A percentile compares a stretch with the other conserved stretches of the same genome.
Conservation (phyloP, 2,329 filamentous ascomycete species). For the Bipolaris bicolor region DNA sequence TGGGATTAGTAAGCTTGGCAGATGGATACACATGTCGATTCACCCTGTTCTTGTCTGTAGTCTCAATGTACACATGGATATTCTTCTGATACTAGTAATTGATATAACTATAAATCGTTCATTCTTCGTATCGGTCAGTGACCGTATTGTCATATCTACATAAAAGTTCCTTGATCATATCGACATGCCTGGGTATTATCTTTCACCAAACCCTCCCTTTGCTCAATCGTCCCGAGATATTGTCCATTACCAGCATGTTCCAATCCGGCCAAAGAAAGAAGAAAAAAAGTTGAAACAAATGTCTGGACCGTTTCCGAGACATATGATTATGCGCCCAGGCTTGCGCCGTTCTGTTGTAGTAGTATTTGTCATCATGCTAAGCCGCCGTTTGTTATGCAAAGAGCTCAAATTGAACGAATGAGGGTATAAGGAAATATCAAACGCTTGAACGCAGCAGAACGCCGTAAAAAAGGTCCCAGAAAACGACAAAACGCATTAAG, state of each 20-base stretch:
- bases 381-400: constrained; percentile 41
- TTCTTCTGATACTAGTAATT: neutral
- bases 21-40: neutral
- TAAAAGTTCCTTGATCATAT: constrained; percentile 15
- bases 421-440: constrained; percentile 43
- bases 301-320: constrained; percentile 11
- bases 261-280: constrained; percentile 23
- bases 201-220: constrained; percentile 6
- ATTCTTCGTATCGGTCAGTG: constrained; percentile 15
- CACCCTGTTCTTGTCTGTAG: neutral
- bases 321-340: constrained; percentile 24
- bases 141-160: constrained; percentile 22
- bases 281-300: constrained; percentile 27
- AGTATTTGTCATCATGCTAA: constrained; percentile 26
- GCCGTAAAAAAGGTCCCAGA: constrained; percentile 17
- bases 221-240: constrained; percentile 14
- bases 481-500: constrained; percentile 21
- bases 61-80: neutral
- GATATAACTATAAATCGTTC: constrained; percentile 6
- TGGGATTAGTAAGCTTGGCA: constrained; percentile 4
- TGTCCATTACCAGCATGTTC: constrained; percentile 46
- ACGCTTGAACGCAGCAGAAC: constrained; percentile 47
- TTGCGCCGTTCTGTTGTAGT: constrained; percentile 31
- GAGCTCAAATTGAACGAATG: constrained; percentile 18
- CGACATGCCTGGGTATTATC: constrained; percentile 18